Evolutionary conservation across 2,329 filamentous ascomycete genomes (phyloP).

Genomic region (Pleurostoma richardsiae): DNA sequence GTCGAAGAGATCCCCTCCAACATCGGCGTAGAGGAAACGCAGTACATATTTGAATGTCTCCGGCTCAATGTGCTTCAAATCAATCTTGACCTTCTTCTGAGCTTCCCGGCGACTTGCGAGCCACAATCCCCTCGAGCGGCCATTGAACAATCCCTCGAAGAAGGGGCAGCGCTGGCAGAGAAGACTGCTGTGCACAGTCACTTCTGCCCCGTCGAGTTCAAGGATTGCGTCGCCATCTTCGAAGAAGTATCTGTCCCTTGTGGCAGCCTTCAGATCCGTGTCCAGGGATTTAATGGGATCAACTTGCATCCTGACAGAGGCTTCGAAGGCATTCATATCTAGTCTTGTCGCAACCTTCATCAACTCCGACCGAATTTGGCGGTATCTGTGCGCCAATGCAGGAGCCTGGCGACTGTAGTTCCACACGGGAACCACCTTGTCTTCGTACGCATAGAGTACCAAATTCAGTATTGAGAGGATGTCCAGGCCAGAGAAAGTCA

Average conservation of each 20-base stretch:
- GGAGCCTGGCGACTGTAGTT: constrained; percentile 66
- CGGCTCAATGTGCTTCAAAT: constrained; percentile 74
- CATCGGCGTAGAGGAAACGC: constrained; percentile 77
- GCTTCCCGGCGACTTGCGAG: constrained; percentile 61
- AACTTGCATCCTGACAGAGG: constrained; percentile 70
- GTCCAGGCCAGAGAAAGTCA: constrained; percentile 68
- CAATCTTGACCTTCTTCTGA: constrained; percentile 56
- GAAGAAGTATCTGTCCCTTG: constrained; percentile 66
- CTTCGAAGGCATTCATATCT: constrained; percentile 67
- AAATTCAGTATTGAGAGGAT: constrained; percentile 76
- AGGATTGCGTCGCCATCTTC: constrained; percentile 75
- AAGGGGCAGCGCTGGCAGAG: constrained; percentile 85
- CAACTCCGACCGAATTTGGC: constrained; percentile 76
- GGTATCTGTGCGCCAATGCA: constrained; percentile 65
- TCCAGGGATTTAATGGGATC: constrained; percentile 59
- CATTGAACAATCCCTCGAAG: constrained; percentile 84
- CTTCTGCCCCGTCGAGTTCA: constrained; percentile 69
- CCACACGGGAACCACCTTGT: constrained; percentile 80
- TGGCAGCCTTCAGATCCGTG: constrained; percentile 64
- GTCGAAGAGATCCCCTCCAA: constrained; percentile 76
- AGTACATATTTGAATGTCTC: constrained; percentile 75
- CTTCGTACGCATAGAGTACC: constrained; percentile 74
- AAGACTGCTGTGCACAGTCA: constrained; percentile 71
- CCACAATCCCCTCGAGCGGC: constrained; percentile 83
- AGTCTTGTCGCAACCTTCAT: constrained; percentile 77